Base-by-base conservation (phyloP, 2,329 filamentous ascomycete genomes). In the Colletotrichum scovillei region DNA sequence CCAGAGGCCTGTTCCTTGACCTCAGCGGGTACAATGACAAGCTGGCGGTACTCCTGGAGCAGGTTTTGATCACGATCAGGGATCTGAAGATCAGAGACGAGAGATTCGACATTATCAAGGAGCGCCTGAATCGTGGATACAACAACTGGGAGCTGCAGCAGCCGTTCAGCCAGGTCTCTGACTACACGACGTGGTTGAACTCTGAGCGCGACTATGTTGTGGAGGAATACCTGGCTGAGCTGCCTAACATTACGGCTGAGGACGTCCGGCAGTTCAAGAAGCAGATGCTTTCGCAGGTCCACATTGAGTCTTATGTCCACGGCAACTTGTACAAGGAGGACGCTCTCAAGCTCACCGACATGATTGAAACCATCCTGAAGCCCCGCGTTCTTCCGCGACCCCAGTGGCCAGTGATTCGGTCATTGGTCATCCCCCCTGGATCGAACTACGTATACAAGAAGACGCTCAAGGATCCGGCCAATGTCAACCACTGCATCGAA, bases 21-120 rank as follows among this genome's bases (percentile, higher is more conserved):
- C 90, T 98, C 4, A 92, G 91, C 32, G 97, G 97, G 0, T 99
- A 98, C 85, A 99, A 98, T 77, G 97, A 99, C 83, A 99, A 99
- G 85, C 91, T 99, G 79, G 88, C 93, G 0, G 95, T 98, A 0
- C 88, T 99, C 28, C 84, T 99, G 59, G 95, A 98, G 80, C 97
- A 98, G 80, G 94, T 98, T 4, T 86, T 98, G 30, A 84, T 91
- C 14, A 95, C 93, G 11, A 94, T 98, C 88, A 91, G 94, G 63
- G 94, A 98, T 78, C 86, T 98, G 5, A 91, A 95, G 49, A 89
- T 98, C 76, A 93, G 92, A 75, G 89, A 94, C n/a, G 95, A 97
- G 69, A 91, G 97, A 2, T 99, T 98, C 80, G 90, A 93, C 62
- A 95, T 98, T 77, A 91, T 98, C 82, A 97, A 97, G 81, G 97